Percentiles rank a stretch among this genome's conserved stretches.
Conservation (phyloP, 495 filamentous ascomycete species). For the Chaetomium cochliodes region DNA sequence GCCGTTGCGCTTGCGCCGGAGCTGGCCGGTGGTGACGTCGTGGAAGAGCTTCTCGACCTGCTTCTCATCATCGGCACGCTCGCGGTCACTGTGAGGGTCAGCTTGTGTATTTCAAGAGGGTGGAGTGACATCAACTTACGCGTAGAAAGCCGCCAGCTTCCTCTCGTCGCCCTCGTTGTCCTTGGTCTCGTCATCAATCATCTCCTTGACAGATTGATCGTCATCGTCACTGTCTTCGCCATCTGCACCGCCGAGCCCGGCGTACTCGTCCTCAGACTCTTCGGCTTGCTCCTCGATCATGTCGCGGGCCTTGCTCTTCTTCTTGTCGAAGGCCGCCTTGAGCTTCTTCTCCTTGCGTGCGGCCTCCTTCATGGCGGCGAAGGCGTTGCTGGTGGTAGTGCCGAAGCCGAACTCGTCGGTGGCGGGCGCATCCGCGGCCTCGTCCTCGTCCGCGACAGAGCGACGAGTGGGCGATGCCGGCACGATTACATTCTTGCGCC, state of each 20-base stretch:
- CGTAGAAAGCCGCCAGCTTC: conserved; percentile 79
- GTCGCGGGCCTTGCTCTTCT: conserved; percentile 80
- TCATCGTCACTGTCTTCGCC: conserved; percentile 79
- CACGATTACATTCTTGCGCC: conserved; percentile 44
- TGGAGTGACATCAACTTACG: conserved; percentile 57
- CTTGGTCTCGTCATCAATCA: conserved; percentile 78
- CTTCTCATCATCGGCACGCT: conserved; percentile 71
- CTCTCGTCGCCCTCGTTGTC: conserved; percentile 73
- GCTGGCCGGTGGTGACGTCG: conserved; percentile 82
- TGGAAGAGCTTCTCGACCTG: conserved; percentile 85
- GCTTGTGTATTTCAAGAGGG: neutral
- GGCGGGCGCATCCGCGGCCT: conserved; percentile 48
- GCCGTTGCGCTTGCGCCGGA: conserved; percentile 73
- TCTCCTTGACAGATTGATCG: conserved; percentile 62
- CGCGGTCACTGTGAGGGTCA: conserved; percentile 55
- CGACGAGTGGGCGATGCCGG: conserved; percentile 16
- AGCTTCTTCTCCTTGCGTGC: conserved; percentile 54
- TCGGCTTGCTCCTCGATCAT: conserved; percentile 92
- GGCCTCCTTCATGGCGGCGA: conserved; percentile 73
- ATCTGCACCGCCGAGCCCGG: conserved; percentile 84
- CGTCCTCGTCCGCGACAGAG: conserved; percentile 52
- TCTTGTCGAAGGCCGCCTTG: conserved; percentile 68
- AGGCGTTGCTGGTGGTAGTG: conserved; percentile 48
- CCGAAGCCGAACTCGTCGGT: conserved; percentile 52
- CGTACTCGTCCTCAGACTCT: conserved; percentile 98